A percentile compares a stretch with the other conserved stretches of the same genome.
Evolutionary conservation across 495 filamentous ascomycete species (phyloP).

Genomic region (Aspergillus wentii): DNA sequence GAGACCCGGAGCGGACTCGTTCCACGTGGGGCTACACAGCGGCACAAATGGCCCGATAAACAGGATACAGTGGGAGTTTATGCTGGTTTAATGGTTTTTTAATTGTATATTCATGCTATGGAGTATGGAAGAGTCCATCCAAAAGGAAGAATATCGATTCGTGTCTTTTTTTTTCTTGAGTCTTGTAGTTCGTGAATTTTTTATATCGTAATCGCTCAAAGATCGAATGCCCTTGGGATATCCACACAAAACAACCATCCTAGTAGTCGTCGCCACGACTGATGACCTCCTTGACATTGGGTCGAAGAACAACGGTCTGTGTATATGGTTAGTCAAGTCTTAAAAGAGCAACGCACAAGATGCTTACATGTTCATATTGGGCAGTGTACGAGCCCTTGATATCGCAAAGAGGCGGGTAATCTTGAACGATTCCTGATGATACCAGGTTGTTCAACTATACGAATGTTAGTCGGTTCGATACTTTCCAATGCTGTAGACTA

Average conservation of each 20-base stretch:
- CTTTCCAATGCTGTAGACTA: conserved; percentile 6
- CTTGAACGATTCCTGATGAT: conserved; percentile 75
- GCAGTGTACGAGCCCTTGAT: conserved; percentile 94
- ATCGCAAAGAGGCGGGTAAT: conserved; percentile 85
- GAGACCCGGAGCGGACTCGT: conserved; percentile 18
- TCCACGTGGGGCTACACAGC: conserved; percentile 39
- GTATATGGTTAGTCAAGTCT: conserved; percentile 17
- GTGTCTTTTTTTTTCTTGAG: not conserved
- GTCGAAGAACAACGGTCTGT: conserved; percentile 81
- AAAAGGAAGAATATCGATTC: too few species aligned
- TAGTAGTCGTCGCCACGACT: conserved; percentile 90
- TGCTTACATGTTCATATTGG: conserved; percentile 87
- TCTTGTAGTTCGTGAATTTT: conserved; percentile 1
- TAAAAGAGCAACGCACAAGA: conserved; percentile 4
- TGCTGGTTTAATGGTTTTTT: too few species aligned
- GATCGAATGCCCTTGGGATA: too few species aligned
- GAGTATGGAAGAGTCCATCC: too few species aligned
- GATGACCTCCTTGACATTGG: conserved; percentile 88
- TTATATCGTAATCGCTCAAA: not conserved
- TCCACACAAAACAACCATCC: conserved; percentile 6
- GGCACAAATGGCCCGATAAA: conserved; percentile 18
- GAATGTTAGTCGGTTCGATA: conserved; percentile 14
- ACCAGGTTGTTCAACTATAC: conserved; percentile 82
- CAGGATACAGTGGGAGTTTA: too few species aligned
- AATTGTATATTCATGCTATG: too few species aligned